phyloP scores from a whole-genome alignment of 2,329 filamentous ascomycete species.

The Exophiala mesophila region DNA sequence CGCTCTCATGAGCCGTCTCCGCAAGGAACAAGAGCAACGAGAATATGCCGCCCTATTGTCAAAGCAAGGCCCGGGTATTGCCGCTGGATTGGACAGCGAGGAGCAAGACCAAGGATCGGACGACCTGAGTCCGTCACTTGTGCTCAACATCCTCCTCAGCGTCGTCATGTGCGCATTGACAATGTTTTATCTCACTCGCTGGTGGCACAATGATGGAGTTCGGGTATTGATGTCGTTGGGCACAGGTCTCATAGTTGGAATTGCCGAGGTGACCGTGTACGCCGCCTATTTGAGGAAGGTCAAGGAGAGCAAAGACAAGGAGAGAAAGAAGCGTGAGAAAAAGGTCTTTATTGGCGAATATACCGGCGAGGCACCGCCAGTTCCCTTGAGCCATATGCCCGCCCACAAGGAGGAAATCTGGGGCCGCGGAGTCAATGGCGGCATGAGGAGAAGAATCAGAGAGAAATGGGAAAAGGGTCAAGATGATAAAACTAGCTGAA shows the following conservation, averaged over 20 bases:
- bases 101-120: constrained; percentile 22
- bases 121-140: constrained; percentile 51
- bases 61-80: constrained; percentile 24
- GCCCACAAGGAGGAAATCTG: constrained; percentile 36
- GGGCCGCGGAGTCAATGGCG: constrained; percentile 38
- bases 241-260: constrained; percentile 39
- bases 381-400: constrained; percentile 1
- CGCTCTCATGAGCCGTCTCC: constrained; percentile 78
- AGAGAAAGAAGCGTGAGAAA: constrained; percentile 36
- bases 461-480: constrained; percentile 35
- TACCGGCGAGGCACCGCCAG: constrained; percentile 10
- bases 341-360: constrained; percentile 33
- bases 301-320: constrained; percentile 34
- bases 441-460: constrained; percentile 37
- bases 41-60: constrained; percentile 70
- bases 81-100: neutral
- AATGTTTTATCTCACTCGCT: constrained; percentile 38
- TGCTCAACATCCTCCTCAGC: constrained; percentile 85
- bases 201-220: constrained; percentile 25
- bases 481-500: constrained; percentile 4
- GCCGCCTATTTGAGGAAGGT: constrained; percentile 44
- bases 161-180: constrained; percentile 62
- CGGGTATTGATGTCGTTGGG: constrained; percentile 38
- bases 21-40: constrained; percentile 73
- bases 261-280: constrained; percentile 45